Base-by-base conservation (phyloP, 345 rosid genomes). In the Aquilaria yunnanensis region DNA sequence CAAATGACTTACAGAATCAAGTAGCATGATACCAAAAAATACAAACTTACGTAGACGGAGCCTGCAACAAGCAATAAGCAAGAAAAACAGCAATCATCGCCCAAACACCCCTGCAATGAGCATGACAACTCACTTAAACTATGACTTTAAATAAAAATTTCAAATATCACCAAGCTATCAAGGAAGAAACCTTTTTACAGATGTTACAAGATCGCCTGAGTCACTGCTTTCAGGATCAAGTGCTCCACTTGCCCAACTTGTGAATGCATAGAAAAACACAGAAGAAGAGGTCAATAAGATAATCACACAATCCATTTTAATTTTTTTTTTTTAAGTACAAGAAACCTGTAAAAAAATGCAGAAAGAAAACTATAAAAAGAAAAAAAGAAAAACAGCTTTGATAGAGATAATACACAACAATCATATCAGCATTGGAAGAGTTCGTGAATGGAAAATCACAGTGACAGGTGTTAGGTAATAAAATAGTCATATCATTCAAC, bases 71-170 rank as follows among this genome's bases (percentile, higher is more conserved):
- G 83, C 97, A 88, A 72, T 90, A 94, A 61, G 92, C 90, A 72
- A 94, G 97, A 74, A 90, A 94, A 74, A 94, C 99, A 2, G 96
- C 96, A 72, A 88, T 87, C 97, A 90, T 90, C 60, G 99, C 99
- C 91, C 96, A 90, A 56, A 87, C 76, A 66, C 99, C 99, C 85
- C 99, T 94, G 73, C 50, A 64, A 68, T 59, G 76, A 74, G 76
- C 51, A 71, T 16, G 43, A 43, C 51, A 72, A 63, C 55, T 56
- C 65, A 75, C 51, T 69, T 13, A 47, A 63, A 58, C 67, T 49
- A 58, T 10, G n/a, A 66, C 34, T 51, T 59, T 23, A 37, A 60
- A 49, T 23, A 45, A 66, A 60, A 14, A 52, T 4, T 43, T 30
- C 1, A 14, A 16, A 54, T 8, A 23, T 32, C 5, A 49, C 49